Evolutionary conservation across 108 stramenopile species (phyloP).

Genomic region (Cyclotella distinguenda): DNA sequence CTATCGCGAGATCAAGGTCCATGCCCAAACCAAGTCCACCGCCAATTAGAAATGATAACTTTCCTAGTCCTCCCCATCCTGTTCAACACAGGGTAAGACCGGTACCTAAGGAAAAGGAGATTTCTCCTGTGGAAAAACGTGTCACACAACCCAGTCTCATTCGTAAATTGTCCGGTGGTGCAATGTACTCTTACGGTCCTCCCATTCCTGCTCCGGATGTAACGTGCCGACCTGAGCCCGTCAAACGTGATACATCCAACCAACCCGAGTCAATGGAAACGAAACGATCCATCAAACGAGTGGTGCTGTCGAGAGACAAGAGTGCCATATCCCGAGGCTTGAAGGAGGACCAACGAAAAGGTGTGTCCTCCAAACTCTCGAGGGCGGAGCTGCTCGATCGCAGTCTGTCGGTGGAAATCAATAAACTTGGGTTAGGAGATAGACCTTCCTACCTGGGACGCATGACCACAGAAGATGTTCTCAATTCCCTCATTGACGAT

Average conservation of each 20-base stretch:
- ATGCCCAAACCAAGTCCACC: slow-evolving; percentile 12
- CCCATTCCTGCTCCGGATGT: slow-evolving; percentile 11
- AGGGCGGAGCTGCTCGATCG: slow-evolving; percentile 41
- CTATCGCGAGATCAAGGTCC: slow-evolving; percentile 18
- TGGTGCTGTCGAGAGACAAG: slow-evolving; percentile 70
- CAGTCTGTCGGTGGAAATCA: slow-evolving; percentile 56
- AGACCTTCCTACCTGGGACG: slow-evolving; percentile 30
- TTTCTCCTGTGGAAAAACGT: slow-evolving; percentile 11
- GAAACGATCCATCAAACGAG: slow-evolving; percentile 68
- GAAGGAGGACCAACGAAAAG: slow-evolving; percentile 57
- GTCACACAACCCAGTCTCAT: slow-evolving; percentile 30
- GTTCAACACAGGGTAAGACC: slow-evolving; percentile 7
- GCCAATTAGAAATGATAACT: background rate
- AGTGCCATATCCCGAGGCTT: slow-evolving; percentile 68
- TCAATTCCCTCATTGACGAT: slow-evolving; percentile 27
- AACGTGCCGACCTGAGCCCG: slow-evolving; percentile 57
- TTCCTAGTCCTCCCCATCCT: slow-evolving; percentile 27
- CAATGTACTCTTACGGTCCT: background rate
- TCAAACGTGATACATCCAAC: slow-evolving; percentile 84
- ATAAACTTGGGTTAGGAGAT: slow-evolving; percentile 53
- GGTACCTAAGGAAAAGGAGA: slow-evolving; percentile 9
- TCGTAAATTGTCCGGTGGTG: slow-evolving; percentile 41
- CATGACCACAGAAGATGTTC: slow-evolving; percentile 35
- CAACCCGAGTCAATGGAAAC: slow-evolving; percentile 74
- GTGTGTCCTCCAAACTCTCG: slow-evolving; percentile 27